phyloP scores from a whole-genome alignment of 2,329 filamentous ascomycete species.

The Colletotrichum orbiculare region DNA sequence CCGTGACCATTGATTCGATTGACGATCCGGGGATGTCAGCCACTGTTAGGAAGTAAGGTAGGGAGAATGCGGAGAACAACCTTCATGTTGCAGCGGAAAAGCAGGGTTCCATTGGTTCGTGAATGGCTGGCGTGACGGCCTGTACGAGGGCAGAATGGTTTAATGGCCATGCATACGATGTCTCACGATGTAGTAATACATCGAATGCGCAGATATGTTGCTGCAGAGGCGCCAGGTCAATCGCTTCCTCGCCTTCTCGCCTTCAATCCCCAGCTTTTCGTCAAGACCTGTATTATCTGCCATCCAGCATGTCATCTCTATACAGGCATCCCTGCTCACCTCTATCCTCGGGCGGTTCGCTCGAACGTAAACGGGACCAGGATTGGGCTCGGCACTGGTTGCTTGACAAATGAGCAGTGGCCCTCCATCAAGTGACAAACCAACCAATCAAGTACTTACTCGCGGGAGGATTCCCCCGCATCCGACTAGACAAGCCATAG shows the following conservation, averaged over 20 bases:
- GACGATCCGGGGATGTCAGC: conserved; percentile 4
- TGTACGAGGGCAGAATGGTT: too few species aligned
- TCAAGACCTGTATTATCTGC: too few species aligned
- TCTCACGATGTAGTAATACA: not conserved
- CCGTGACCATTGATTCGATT: not conserved
- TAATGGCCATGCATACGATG: not conserved
- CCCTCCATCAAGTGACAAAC: conserved; percentile 5
- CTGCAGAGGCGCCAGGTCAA: too few species aligned
- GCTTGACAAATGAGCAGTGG: not conserved
- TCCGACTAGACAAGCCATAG: conserved; percentile 6
- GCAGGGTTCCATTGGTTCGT: not conserved
- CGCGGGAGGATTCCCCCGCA: conserved; percentile 15
- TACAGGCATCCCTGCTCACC: too few species aligned
- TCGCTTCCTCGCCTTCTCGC: too few species aligned
- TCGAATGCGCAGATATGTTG: too few species aligned
- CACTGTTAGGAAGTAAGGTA: conserved; percentile 2
- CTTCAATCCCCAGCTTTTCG: too few species aligned
- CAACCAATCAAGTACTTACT: conserved; percentile 8
- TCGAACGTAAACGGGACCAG: too few species aligned
- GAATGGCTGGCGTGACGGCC: conserved; percentile 4
- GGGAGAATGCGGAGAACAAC: conserved; percentile 22
- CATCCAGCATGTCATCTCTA: too few species aligned
- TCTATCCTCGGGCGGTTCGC: too few species aligned
- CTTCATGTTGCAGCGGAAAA: not conserved
- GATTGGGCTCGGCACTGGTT: conserved; percentile 1